Base-by-base conservation (phyloP, 75 land plant genomes). In the Larix kaempferi region DNA sequence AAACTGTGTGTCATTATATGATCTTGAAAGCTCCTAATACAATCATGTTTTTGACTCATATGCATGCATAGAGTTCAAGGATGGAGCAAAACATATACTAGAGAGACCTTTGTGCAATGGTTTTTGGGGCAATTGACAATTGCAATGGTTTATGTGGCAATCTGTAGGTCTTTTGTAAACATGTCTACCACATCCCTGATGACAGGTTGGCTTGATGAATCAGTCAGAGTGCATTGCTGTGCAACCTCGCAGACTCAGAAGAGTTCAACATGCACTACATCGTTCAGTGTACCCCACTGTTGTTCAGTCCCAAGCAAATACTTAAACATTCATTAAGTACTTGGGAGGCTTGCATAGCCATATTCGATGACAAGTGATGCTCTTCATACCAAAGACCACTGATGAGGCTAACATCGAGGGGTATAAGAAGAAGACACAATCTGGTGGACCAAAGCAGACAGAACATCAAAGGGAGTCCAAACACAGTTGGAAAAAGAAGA, bases 221-320 rank as follows among this genome's bases (percentile, higher is more conserved):
- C 83, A 33, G 57, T 35, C 41, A 73, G 83, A 55, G 74, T 75
- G 55, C 85, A 83, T 10, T 80, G 23, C 17, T 78, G 35, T 66
- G 83, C 85, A 25, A 83, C 74, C 57, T 80, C 85, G 41, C 82
- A 74, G n/a, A 80, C 77, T 11, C 82, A 52, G 74, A 41, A 75
- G 58, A 83, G 78, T 69, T 83, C 85, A 29, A 75, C 29, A 29
- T 49, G 72, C 12, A 56, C 60, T 56, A 80, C 33, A 57, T 80
- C 66, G n/a, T 75, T 80, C 21, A 80, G 39, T 17, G 67, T 15
- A 39, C 41, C 41, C 4, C 41, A 39, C 5, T 39, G 3, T 39
- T 39, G 33, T 29, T 39, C 41, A 39, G 5, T 39, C 4, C 41
- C 41, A 39, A 39, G 41, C 41, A 39, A 39, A 4, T 39, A 39